Evolutionary conservation across 306 rosid species (phyloP).

Genomic region (Glycyrrhiza uralensis): DNA sequence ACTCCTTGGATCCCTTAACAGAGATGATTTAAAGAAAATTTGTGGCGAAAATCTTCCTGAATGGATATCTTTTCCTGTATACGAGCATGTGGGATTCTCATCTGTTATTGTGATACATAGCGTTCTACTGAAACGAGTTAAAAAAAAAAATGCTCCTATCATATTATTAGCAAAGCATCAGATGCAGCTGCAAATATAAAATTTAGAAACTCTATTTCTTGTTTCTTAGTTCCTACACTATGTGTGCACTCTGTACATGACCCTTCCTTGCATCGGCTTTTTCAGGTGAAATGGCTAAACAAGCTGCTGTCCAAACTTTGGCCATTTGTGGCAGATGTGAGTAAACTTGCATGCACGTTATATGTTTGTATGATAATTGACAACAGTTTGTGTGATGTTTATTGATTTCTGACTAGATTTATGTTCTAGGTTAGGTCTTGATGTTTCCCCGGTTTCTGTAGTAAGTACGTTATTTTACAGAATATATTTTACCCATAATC

Average conservation of each 20-base stretch:
- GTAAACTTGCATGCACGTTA: slow-evolving; percentile 24
- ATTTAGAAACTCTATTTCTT: background rate
- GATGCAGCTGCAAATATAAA: background rate
- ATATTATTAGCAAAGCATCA: slow-evolving; percentile 18
- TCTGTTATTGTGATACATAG: background rate
- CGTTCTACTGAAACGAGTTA: background rate
- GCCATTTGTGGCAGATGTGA: slow-evolving; percentile 94
- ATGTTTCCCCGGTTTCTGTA: background rate
- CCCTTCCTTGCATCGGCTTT: slow-evolving; percentile 25
- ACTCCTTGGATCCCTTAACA: slow-evolving; percentile 80
- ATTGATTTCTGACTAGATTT: background rate
- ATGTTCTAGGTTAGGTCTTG: slow-evolving; percentile 18
- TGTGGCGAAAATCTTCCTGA: slow-evolving; percentile 91
- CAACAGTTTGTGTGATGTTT: slow-evolving; percentile 6
- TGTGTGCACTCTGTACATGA: slow-evolving; percentile 20
- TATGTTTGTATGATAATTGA: slow-evolving; percentile 10
- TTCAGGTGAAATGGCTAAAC: slow-evolving; percentile 97
- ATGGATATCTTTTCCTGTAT: slow-evolving; percentile 95
- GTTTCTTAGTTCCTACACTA: background rate
- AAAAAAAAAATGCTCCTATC: background rate
- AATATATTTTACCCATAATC: background rate
- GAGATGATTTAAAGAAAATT: slow-evolving; percentile 84
- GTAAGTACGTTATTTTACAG: background rate
- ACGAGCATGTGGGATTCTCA: slow-evolving; percentile 66
- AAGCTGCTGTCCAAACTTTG: slow-evolving; percentile 81